Percentiles rank a stretch among this genome's conserved stretches.
phyloP scores from a whole-genome alignment of 345 rosid genomes.

The Brassica napus region DNA sequence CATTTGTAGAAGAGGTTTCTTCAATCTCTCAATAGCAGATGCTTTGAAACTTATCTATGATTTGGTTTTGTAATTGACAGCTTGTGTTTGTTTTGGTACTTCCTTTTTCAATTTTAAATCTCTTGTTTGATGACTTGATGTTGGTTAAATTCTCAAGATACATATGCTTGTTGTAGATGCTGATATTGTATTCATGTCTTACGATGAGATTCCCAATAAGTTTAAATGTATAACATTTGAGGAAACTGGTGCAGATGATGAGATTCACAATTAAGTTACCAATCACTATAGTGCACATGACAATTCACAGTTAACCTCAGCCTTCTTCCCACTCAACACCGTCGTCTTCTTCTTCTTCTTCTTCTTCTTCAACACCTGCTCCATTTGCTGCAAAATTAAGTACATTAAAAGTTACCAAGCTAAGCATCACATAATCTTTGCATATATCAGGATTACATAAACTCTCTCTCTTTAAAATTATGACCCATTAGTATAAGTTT shows the following conservation, averaged over 20 bases:
- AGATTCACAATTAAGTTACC: neutral
- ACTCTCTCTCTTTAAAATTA: neutral
- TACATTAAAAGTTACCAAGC: neutral
- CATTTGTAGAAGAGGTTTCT: conserved; percentile 24
- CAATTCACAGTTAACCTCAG: conserved; percentile 24
- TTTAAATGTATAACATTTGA: neutral
- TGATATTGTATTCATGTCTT: neutral
- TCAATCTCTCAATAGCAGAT: conserved; percentile 23
- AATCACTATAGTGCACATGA: neutral
- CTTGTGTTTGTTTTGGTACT: conserved; percentile 5
- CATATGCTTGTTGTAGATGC: neutral
- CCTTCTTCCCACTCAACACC: conserved; percentile 80
- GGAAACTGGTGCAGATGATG: neutral
- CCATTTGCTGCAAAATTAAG: conserved; percentile 2
- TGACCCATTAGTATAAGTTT: neutral
- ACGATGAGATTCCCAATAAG: neutral
- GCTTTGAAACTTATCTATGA: conserved; percentile 26
- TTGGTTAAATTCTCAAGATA: neutral
- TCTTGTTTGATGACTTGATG: neutral
- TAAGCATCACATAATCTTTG: neutral
- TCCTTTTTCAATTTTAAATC: neutral
- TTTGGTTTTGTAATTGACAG: conserved; percentile 36
- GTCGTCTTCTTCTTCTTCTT: conserved; percentile 67
- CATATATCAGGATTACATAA: neutral
- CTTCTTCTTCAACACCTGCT: conserved; percentile 64